Conservation (phyloP, 2,329 filamentous ascomycete genomes). For the Kalaharituber pfeilii region DNA sequence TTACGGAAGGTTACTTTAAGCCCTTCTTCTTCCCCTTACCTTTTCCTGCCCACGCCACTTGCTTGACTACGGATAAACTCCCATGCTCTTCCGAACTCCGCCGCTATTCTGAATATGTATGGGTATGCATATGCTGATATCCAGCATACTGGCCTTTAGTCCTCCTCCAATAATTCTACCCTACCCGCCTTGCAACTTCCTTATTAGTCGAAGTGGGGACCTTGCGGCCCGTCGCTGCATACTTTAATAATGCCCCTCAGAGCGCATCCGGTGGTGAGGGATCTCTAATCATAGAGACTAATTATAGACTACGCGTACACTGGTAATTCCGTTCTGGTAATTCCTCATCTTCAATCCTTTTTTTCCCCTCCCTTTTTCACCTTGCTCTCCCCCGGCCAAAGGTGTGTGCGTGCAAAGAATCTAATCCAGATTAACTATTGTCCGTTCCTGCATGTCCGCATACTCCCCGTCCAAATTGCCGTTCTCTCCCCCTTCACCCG, state of each 20-base stretch:
- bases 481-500: slow-evolving; percentile 80
- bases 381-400: too few species aligned
- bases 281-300: slow-evolving; percentile 92
- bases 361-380: too few species aligned
- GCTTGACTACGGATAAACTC: too few species aligned
- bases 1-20: slow-evolving; percentile 22
- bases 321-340: too few species aligned
- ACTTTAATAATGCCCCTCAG: slow-evolving; percentile 47
- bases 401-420: too few species aligned
- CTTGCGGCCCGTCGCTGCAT: slow-evolving; percentile 51
- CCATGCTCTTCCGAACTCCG: neutral
- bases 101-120: too few species aligned
- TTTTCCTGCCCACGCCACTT: neutral
- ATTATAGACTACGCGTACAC: slow-evolving; percentile 97
- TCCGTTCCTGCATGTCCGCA: too few species aligned
- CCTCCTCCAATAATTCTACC: slow-evolving; percentile 47
- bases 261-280: slow-evolving; percentile 42
- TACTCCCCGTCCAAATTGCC: slow-evolving; percentile 78
- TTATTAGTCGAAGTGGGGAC: slow-evolving; percentile 58
- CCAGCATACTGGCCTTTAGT: slow-evolving; percentile 10
- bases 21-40: slow-evolving; percentile 26
- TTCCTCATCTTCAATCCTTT: too few species aligned
- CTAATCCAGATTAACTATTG: too few species aligned
- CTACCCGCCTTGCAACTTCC: slow-evolving; percentile 83
- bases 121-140: too few species aligned